phyloP scores from a whole-genome alignment of 2,329 filamentous ascomycete genomes.

The Penicillium brevicompactum region DNA sequence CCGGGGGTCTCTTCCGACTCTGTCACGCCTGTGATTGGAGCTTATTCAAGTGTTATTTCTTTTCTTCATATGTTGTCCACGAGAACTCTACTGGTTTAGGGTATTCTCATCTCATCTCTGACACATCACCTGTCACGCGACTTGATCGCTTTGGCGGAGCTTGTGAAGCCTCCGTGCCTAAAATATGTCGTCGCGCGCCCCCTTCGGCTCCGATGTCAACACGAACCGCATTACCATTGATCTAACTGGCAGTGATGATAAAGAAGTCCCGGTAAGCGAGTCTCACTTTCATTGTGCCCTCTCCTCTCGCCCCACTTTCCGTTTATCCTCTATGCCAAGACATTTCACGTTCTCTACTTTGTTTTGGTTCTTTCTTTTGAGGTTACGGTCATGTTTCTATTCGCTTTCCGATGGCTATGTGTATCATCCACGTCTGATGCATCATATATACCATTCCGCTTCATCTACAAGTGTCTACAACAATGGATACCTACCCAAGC shows the following conservation, averaged over 20 bases:
- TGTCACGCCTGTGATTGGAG: too few species aligned
- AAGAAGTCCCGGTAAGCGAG: background rate
- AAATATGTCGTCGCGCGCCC: background rate
- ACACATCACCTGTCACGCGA: background rate
- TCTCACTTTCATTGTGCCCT: background rate
- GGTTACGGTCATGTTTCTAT: too few species aligned
- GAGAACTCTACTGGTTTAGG: too few species aligned
- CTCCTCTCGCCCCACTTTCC: background rate
- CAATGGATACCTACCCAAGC: background rate
- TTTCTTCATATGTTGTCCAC: too few species aligned
- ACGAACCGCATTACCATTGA: slow-evolving; percentile 4
- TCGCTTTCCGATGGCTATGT: too few species aligned
- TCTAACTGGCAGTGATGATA: background rate
- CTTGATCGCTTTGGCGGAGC: background rate
- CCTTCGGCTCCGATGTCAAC: background rate
- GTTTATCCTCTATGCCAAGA: background rate
- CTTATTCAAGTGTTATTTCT: too few species aligned
- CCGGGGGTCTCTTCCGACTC: too few species aligned
- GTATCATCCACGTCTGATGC: too few species aligned
- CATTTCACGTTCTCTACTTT: background rate
- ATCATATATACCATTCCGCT: too few species aligned
- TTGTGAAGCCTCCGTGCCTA: background rate
- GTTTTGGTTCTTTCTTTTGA: background rate
- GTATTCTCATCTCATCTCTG: background rate
- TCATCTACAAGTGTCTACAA: too few species aligned